Base-by-base conservation (phyloP, 2,329 filamentous ascomycete genomes). In the Penicillium nordicum region DNA sequence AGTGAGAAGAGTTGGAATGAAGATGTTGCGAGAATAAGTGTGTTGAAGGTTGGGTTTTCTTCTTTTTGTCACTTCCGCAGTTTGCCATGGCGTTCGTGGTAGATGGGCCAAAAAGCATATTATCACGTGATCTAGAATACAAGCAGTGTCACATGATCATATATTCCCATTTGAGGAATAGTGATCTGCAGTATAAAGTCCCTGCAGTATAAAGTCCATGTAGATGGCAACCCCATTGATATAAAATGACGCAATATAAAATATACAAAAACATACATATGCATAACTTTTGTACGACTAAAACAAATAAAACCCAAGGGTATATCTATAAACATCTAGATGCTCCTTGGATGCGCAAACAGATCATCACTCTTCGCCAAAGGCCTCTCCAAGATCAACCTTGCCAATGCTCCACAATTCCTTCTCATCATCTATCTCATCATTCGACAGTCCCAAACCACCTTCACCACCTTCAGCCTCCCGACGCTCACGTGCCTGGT, bases 391-490 rank as follows among this genome's bases (percentile, higher is more conserved):
- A 45, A 92, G 77, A 71, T 97, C 93, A 48, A 96, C 86, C 75
- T 88, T 92, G 6, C 94, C 94, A 48, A 99, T 88, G 72, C 90
- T 94, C 92, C 92, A 96, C 60, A 99, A 87, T 79, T 99, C 94
- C 74, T 85, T 88, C 79, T 97, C 91, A 76, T 99, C 94, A 70
- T 99, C 94, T 32, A 86, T 79, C 78, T 99, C 94, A 73, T 99
- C 94, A 69, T 90, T 92, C 34, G 88, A 89, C 67, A 99, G 73
- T 0, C 92, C 92, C 48, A 97, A 72, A 0, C 92, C 91, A 45
- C 92, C 92, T 57, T 88, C 84, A 8, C 93, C 94, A 59, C 92
- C 93, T 72, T 97, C 92, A 0, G 94, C 94, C 65, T 96, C 92
- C 69, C 85, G 89, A 66, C 94, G 84, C 78, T 99, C 94, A 60